Evolutionary conservation across 1,284 basidiomycete species (phyloP), one percentile per base, ranked within the genome.

Genomic region (Naganishia liquefaciens): DNA sequence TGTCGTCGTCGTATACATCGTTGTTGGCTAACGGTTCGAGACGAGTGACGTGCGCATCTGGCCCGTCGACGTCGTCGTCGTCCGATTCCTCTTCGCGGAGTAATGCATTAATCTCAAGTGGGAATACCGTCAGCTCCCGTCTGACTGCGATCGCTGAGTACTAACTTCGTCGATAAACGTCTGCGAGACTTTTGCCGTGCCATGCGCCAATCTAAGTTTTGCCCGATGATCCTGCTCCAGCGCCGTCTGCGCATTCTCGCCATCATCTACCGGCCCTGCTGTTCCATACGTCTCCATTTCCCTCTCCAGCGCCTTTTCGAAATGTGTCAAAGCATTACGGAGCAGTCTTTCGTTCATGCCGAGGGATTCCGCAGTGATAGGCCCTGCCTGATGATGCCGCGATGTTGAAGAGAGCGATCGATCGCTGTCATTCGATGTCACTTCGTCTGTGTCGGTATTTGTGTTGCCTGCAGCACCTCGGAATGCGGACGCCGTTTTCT

Each of bases 1-100:
- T 21, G 21, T 50, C 37, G 17, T 30, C 46, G 6, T 37, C 19
- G 23, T 21, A 10, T 33, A 21, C 51, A 30, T 51, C 33, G 19
- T n/a, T 9, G 3, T 37, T 33, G 0, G 46, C 47, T 27, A 5
- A 10, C 13, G 43, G 37, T 6, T 23, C n/a, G 2, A 5, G 28
- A 19, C 30, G 51, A 21, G 19, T 13, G 27, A 33, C 19, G 15
- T 51, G 2, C 9, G 19, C 23, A 7, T n/a, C 55, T 5, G 21
- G 46, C 10, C 25, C 57, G 7, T 60, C 57, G 9, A 50, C 57
- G 23, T 60, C 57, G 9, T 60, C 57, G 23, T 60, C 57, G 37
- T 60, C 57, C 3, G 57, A 60, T n/a, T 23, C 37, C 21, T 60
- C 46, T 37, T 60, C 57, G 15, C 57, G 57, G 13, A 60, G 27